Conservation (phyloP, 805 yeast species). For the Lachancea nothofagi region DNA sequence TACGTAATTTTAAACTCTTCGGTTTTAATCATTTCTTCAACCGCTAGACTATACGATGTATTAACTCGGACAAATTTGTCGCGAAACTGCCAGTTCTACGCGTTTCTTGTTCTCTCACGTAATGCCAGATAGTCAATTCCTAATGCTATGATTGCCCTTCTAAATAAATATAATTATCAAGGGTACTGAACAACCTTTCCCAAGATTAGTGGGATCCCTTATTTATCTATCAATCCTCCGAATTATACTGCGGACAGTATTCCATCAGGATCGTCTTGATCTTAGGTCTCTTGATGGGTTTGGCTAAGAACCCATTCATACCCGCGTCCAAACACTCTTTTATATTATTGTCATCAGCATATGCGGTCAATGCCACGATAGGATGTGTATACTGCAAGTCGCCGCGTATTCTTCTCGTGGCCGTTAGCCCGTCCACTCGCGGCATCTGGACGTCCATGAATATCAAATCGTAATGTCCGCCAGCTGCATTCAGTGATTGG, state of each 20-base stretch:
- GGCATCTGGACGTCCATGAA: conserved; percentile 99
- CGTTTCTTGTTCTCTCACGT: no score
- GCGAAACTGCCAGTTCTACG: no score
- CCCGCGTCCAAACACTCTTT: conserved; percentile 84
- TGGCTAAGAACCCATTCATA: conserved; percentile 85
- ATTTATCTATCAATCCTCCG: neutral
- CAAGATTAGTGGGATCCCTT: no score
- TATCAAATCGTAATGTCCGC: conserved; percentile 56
- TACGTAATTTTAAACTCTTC: conserved; percentile 12
- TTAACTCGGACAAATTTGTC: no score
- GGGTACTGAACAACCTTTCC: no score
- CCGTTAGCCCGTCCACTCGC: conserved; percentile 78
- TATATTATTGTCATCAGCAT: conserved; percentile 87
- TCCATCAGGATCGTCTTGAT: conserved; percentile 48
- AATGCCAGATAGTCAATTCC: no score
- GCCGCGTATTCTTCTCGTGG: conserved; percentile 67
- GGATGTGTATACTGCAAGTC: conserved; percentile 61
- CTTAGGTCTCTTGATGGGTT: conserved; percentile 74
- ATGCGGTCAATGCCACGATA: conserved; percentile 91
- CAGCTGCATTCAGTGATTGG: conserved; percentile 39
- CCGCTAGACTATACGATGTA: no score
- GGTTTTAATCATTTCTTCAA: conserved; percentile 3
- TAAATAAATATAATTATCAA: no score
- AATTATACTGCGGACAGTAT: conserved; percentile 19
- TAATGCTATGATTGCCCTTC: no score